Percentiles rank a stretch among this genome's conserved stretches.
These are phyloP conservation scores for Neurospora crassa DNA, from an alignment of 2,329 filamentous ascomycete species.

Conservation along the genomic window DNA sequence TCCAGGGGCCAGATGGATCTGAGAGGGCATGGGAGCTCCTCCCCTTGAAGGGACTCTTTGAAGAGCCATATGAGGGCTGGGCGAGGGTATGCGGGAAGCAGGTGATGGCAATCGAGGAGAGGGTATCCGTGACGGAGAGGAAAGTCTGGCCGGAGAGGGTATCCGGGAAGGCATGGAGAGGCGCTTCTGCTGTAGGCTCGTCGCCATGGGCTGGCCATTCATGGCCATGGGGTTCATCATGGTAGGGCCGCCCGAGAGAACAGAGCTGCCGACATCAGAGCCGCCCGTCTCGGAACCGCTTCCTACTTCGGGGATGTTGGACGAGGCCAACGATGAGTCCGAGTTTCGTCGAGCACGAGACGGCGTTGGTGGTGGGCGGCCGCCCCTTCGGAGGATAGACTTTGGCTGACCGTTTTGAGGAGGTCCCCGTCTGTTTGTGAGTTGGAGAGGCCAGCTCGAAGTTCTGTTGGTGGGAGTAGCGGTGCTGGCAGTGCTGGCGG, in stretches of 20 bases:
- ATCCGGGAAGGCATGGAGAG: not conserved
- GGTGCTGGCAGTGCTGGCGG: conserved; percentile 2
- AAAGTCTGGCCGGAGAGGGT: not conserved
- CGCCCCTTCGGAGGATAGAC: conserved; percentile 16
- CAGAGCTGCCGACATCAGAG: not conserved
- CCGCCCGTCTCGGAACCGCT: conserved; percentile 14
- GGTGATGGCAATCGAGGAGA: not conserved
- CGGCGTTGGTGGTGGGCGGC: conserved; percentile 7
- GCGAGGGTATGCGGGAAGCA: not conserved
- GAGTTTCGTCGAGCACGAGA: conserved; percentile 17
- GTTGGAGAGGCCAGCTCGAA: conserved; percentile 6
- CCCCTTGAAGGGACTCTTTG: not conserved
- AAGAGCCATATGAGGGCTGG: not conserved
- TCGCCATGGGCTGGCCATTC: not conserved
- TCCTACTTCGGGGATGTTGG: conserved; percentile 14
- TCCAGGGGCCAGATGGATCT: conserved; percentile 1
- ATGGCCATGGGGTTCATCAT: not conserved
- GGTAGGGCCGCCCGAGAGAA: not conserved
- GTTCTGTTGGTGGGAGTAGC: conserved; percentile 1
- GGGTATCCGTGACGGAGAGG: not conserved
- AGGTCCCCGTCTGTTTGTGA: not conserved
- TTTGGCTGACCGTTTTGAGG: conserved; percentile 4
- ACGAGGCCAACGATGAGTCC: conserved; percentile 19
- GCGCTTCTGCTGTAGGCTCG: not conserved
- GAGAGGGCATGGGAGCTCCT: not conserved